Evolutionary conservation across 257 asterid species (phyloP).

Genomic region (Dorcoceras hygrometricum): DNA sequence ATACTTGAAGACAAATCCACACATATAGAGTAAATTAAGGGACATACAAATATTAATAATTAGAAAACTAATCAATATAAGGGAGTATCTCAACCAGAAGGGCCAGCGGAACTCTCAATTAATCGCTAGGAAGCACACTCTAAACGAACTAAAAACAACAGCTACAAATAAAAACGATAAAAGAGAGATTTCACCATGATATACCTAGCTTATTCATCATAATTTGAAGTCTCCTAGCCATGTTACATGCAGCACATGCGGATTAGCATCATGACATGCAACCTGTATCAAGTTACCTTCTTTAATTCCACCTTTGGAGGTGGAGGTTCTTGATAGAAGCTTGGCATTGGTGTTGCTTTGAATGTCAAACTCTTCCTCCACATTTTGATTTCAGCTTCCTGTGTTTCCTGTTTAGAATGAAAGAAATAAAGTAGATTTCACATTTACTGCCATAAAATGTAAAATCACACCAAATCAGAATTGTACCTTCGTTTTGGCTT

Average conservation of each 20-base stretch:
- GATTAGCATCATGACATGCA: constrained; percentile 8
- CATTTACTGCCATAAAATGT: not conserved
- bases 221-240: not conserved
- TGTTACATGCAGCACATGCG: not conserved
- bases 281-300: constrained; percentile 54
- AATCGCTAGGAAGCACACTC: not conserved
- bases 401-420: constrained; percentile 62
- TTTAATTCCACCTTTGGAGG: constrained; percentile 87
- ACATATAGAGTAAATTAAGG: not conserved
- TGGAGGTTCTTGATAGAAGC: constrained; percentile 94
- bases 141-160: not conserved
- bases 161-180: not conserved
- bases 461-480: constrained; percentile 9
- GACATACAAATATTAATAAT: too few relatives aligned
- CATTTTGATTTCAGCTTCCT: constrained; percentile 84
- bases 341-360: constrained; percentile 98
- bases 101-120: not conserved
- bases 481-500: constrained; percentile 72
- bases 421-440: constrained; percentile 19
- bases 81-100: not conserved
- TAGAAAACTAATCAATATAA: not conserved
- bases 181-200: not conserved
- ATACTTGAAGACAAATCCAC: not conserved
- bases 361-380: constrained; percentile 77
- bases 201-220: not conserved